Conservation (phyloP, 768 basidiomycete genomes). For the Leccinum sublutescens region DNA sequence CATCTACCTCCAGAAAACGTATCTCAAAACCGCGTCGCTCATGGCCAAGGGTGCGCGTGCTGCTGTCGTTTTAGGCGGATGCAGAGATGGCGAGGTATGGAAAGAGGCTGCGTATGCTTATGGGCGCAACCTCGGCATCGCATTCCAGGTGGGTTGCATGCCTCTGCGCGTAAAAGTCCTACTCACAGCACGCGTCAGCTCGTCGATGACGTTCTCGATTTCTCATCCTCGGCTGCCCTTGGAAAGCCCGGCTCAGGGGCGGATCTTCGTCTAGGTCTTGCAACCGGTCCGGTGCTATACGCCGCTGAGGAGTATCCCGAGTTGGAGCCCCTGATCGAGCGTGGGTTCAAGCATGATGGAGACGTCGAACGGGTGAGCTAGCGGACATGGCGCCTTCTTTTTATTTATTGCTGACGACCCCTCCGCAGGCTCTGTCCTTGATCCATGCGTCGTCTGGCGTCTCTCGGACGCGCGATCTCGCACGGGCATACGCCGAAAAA, state of each 20-base stretch:
- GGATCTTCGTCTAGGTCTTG: conserved; percentile 78
- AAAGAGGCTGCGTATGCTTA: conserved; percentile 91
- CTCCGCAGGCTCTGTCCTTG: conserved; percentile 59
- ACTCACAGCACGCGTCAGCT: conserved; percentile 50
- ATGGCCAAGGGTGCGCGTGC: conserved; percentile 87
- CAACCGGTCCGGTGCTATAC: conserved; percentile 83
- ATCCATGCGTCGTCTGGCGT: conserved; percentile 65
- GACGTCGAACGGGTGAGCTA: conserved; percentile 74
- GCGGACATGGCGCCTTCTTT: not conserved
- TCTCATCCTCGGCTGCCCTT: conserved; percentile 72
- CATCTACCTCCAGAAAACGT: conserved; percentile 86
- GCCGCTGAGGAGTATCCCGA: conserved; percentile 83
- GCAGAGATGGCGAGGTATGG: conserved; percentile 69
- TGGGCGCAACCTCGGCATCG: conserved; percentile 86
- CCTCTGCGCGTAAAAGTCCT: no score
- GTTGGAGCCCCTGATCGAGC: conserved; percentile 71
- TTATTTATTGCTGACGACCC: not conserved
- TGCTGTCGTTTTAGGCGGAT: conserved; percentile 86
- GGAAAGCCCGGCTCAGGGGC: conserved; percentile 87
- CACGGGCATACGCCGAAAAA: conserved; percentile 68
- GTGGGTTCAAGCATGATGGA: conserved; percentile 73
- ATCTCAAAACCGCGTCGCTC: conserved; percentile 87
- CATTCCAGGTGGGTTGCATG: conserved; percentile 76
- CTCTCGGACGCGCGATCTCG: conserved; percentile 75
- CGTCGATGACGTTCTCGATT: conserved; percentile 94